Base-by-base conservation (phyloP, 148 eudicot genomes). In the Spergularia bocconei region DNA sequence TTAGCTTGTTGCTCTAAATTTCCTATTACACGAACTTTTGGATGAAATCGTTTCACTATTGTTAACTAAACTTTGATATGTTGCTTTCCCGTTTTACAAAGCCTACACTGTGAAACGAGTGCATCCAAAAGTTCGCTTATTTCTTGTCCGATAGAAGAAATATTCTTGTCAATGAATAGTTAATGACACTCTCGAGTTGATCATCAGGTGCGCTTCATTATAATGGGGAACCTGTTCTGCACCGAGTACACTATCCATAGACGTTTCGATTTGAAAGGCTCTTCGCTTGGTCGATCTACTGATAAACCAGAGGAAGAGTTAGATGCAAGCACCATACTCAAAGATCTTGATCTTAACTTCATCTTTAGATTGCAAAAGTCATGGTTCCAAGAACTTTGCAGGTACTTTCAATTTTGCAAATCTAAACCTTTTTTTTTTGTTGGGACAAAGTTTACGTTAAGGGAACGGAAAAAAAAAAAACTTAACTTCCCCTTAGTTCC, bases 341-440 rank as follows among this genome's bases (percentile, higher is more conserved):
- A 96, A 73, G 99, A 96, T 73, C 97, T 96, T 56, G 99, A 96
- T 88, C 97, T 96, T 47, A 92, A 86, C 84, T 96, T 90, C 73
- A 70, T 96, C 2, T 96, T 96, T 54, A 81, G 91, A 20, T 80
- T 96, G 23, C 98, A 92, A 55, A 92, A 85, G 69, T 85, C 88
- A 6, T 96, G 99, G 99, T 91, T 88, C 69, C 97, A 92, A 86
- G 99, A 96, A 29, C 86, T 96, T n/a, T 82, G 97, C 83, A 90
- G 92, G 99, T 95, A 29, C 50, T 52, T 36, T 5, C 63, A 14
- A 36, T 17, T 16, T 29, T 29, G 36, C 36, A 29, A 29, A 29
- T 63, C 47, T 63, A 23, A 23, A 23, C 25, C 25, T 23, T 23
- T 23, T 23, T 23, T 23, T 23, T 23, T 23, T 23, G 0, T 23